Conservation (phyloP, 257 asterid species). For the Plantago elongata region DNA sequence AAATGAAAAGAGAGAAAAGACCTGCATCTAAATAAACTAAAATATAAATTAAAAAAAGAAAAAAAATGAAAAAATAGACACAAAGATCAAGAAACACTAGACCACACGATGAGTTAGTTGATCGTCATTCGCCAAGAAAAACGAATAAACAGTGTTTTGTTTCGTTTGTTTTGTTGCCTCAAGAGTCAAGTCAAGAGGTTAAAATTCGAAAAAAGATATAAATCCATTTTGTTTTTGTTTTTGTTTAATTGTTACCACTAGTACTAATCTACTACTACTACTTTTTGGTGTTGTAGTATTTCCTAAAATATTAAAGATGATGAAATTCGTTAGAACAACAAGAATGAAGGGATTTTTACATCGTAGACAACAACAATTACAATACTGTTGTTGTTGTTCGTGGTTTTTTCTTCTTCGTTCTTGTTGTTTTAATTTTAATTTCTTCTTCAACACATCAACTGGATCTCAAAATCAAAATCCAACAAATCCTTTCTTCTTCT, state of each 20-base stretch:
- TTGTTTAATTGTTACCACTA: background rate
- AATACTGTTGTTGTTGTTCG: slow-evolving; percentile 23
- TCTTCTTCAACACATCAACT: too few species aligned
- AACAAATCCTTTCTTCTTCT: slow-evolving; percentile 6
- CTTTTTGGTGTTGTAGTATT: background rate
- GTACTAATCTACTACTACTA: too few species aligned
- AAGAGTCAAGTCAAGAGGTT: background rate
- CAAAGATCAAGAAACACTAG: slow-evolving; percentile 5
- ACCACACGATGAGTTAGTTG: background rate
- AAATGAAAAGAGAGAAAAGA: slow-evolving; percentile 25
- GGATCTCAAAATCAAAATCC: too few species aligned
- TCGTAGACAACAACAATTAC: background rate
- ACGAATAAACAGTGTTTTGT: background rate
- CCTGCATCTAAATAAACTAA: slow-evolving; percentile 7
- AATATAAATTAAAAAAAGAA: background rate
- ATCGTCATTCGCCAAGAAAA: background rate
- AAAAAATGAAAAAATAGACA: background rate
- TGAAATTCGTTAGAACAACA: slow-evolving; percentile 36
- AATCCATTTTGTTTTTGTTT: background rate
- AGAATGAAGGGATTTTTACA: slow-evolving; percentile 22
- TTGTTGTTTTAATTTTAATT: slow-evolving; percentile 40
- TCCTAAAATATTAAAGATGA: slow-evolving; percentile 10
- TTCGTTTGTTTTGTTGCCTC: too few species aligned
- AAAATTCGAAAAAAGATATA: too few species aligned
- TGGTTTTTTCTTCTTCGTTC: slow-evolving; percentile 28